phyloP scores from a whole-genome alignment of 2,329 filamentous ascomycete species.

The Knoxdaviesia capensis region DNA sequence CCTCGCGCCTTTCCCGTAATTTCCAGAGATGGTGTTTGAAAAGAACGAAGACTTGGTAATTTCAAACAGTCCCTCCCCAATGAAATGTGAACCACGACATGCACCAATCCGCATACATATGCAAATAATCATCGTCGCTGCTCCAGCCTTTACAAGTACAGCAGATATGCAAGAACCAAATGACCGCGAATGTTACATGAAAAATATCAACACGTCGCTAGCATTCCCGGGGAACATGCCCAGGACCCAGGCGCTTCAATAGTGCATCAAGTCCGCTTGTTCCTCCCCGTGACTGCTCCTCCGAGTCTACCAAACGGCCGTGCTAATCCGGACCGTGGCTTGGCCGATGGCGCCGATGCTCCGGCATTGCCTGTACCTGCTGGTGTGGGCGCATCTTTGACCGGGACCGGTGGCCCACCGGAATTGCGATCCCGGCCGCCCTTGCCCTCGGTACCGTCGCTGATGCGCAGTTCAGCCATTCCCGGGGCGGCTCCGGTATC shows the following conservation, averaged over 20 bases:
- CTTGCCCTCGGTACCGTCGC: constrained; percentile 19
- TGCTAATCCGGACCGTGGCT: constrained; percentile 38
- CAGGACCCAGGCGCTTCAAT: too few relatives aligned
- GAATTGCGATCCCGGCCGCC: constrained; percentile 19
- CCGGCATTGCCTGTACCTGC: constrained; percentile 9
- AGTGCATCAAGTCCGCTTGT: constrained; percentile 22
- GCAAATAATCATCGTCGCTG: too few relatives aligned
- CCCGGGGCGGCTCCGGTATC: constrained; percentile 26
- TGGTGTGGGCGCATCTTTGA: constrained; percentile 25
- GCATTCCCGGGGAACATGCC: too few relatives aligned
- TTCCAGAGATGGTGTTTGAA: too few relatives aligned
- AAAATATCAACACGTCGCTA: too few relatives aligned
- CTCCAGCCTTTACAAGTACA: too few relatives aligned
- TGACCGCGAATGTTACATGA: neutral
- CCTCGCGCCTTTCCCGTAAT: too few relatives aligned
- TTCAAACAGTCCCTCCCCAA: too few relatives aligned
- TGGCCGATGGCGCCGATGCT: constrained; percentile 20
- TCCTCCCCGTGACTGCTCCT: constrained; percentile 47
- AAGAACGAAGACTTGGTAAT: too few relatives aligned
- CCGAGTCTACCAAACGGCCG: constrained; percentile 50
- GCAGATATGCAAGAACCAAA: too few relatives aligned
- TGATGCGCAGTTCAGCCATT: constrained; percentile 19
- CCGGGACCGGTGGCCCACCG: constrained; percentile 19
- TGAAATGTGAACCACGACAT: too few relatives aligned
- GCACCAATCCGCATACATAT: too few relatives aligned